Conservation (phyloP, 352 stramenopile genomes). For the Pythium guiyangense region DNA sequence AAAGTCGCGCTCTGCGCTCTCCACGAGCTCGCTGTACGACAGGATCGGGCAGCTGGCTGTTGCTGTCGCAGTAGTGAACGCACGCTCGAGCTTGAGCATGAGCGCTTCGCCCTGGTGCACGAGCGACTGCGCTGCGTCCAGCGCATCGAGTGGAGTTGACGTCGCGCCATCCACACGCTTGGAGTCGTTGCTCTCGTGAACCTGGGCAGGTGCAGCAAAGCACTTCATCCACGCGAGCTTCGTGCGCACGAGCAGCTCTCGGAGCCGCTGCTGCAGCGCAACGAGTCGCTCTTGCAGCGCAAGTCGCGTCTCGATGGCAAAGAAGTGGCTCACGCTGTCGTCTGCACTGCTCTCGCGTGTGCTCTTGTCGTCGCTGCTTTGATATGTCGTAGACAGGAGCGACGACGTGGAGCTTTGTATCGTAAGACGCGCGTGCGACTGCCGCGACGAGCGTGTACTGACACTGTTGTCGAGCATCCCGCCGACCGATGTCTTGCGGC, state of each 20-base stretch:
- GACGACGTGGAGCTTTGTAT: neutral
- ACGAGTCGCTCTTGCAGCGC: conserved; percentile 33
- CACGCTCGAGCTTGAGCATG: conserved; percentile 27
- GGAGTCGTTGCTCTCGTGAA: neutral
- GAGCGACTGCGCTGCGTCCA: conserved; percentile 22
- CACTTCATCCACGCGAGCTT: conserved; percentile 70
- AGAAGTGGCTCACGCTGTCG: conserved; percentile 37
- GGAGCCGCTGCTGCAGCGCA: conserved; percentile 32
- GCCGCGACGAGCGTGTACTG: too few species aligned
- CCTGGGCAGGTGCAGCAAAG: conserved; percentile 13
- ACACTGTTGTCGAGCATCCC: too few species aligned
- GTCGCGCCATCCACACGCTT: neutral
- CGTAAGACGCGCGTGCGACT: too few species aligned
- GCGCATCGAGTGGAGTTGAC: too few species aligned
- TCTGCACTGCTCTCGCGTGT: neutral
- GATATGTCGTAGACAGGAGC: neutral
- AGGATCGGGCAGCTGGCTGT: conserved; percentile 24
- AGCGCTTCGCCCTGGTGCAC: conserved; percentile 40
- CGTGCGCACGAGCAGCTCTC: conserved; percentile 34
- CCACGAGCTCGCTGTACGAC: conserved; percentile 47
- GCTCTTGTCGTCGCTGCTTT: neutral
- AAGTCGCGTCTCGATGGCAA: conserved; percentile 51
- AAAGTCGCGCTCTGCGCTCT: conserved; percentile 31
- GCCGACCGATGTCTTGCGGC: too few species aligned
- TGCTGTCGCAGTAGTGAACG: conserved; percentile 31